Percentiles rank a stretch among this genome's conserved stretches.
phyloP scores from a whole-genome alignment of 1,139 yeast species.

The Scheffersomyces parashehatae region DNA sequence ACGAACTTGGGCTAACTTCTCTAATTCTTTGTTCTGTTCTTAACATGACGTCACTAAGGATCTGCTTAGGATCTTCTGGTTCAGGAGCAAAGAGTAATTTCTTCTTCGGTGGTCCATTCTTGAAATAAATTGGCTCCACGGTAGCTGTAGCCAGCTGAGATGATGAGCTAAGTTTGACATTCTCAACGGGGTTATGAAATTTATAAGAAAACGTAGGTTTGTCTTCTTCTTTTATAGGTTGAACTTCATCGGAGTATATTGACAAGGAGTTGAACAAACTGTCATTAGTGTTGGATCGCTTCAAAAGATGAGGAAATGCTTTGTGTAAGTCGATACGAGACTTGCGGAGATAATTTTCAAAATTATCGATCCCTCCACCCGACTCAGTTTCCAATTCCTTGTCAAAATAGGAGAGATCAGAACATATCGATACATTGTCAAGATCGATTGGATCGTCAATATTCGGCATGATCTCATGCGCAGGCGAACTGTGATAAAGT shows the following conservation, averaged over 20 bases:
- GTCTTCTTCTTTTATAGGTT: constrained; percentile 4
- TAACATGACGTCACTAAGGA: constrained; percentile 21
- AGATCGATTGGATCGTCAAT: constrained; percentile 13
- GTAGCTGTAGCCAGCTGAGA: constrained; percentile 28
- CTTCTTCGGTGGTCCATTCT: constrained; percentile 3
- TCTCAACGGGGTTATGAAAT: constrained; percentile 44
- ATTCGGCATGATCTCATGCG: constrained; percentile 4
- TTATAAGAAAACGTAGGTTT: constrained; percentile 12
- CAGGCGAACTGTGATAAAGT: neutral
- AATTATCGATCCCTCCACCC: constrained; percentile 27
- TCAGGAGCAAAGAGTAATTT: constrained; percentile 1
- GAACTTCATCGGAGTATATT: constrained; percentile 1
- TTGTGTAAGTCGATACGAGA: constrained; percentile 34
- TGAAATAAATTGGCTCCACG: constrained; percentile 27
- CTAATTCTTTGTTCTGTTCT: constrained; percentile 9
- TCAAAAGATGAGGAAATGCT: constrained; percentile 34
- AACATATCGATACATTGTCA: constrained; percentile 25
- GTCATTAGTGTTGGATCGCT: constrained; percentile 27
- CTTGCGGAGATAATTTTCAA: constrained; percentile 34
- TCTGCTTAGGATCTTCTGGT: constrained; percentile 11
- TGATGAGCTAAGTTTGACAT: constrained; percentile 20
- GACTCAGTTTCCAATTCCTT: neutral
- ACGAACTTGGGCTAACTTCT: constrained; percentile 6
- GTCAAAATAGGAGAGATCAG: constrained; percentile 25
- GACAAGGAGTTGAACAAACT: constrained; percentile 17